Evolutionary conservation across 495 filamentous ascomycete species (phyloP), one percentile per base, ranked within the genome.

Genomic region (Aspergillus biplanus): DNA sequence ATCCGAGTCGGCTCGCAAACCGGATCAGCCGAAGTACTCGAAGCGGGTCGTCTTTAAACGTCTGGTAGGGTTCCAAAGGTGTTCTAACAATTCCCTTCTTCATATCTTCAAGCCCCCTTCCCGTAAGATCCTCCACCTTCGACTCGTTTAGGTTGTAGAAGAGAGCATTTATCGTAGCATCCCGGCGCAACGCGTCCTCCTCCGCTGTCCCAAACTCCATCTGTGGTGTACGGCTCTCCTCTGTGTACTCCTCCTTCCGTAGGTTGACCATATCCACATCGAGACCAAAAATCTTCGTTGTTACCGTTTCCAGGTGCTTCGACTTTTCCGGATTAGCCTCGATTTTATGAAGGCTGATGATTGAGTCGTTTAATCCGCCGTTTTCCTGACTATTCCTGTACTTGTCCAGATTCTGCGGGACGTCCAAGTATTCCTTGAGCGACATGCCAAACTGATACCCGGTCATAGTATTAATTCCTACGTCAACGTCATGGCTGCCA

Each of bases 201-300:
- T 89, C 83, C 11, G 94, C 87, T 0, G 92, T 96, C 4, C 95
- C 95, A 72, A 97, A 97, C 70, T 97, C 91, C 86, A 98, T 92
- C 65, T 89, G 82, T 0, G 95, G 95, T 69, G 93, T 96, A 16
- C 95, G 85, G 71, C 92, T 97, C 21, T 92, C 88, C 8, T 90
- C 85, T 3, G 86, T 81, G 67, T 99, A 99, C 13, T 88, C 90
- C 77, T 99, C 95, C 71, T 92, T 95, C 44, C 95, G 84, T 60
- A 99, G 78, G 71, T 99, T 98, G 46, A 99, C 95, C 66, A 99
- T 84, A 66, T 99, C 95, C 27, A 98, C 83, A 68, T 98, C 94
- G 39, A 97, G 78, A 2, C 92, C 93, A 63, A 97, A 88, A 34
- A 99, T 85, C 64, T 81, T 90, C 3, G 89, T 93, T 3, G 91